These are phyloP conservation scores for Fistulina hepatica DNA, from an alignment of 1,284 basidiomycete genomes.

Conservation along the genomic window DNA sequence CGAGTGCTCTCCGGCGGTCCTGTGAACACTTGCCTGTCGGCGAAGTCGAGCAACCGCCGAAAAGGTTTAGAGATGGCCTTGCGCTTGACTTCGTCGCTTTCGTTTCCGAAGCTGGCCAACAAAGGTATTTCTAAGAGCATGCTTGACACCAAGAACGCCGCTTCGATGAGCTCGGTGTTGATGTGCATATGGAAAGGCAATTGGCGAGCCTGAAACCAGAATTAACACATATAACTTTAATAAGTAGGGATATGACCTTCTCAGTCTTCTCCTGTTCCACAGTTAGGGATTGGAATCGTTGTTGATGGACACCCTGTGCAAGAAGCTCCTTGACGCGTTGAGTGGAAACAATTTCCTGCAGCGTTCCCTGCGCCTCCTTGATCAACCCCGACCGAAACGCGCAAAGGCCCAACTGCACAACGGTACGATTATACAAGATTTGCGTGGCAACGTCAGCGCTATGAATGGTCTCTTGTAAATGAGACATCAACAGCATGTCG, in stretches of 20 bases:
- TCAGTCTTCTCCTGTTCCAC: slow-evolving; percentile 97
- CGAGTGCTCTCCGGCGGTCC: slow-evolving; percentile 98
- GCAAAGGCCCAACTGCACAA: slow-evolving; percentile 94
- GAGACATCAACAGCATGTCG: slow-evolving; percentile 98
- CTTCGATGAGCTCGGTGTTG: slow-evolving; percentile 96
- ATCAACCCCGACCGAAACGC: slow-evolving; percentile 95
- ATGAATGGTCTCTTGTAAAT: slow-evolving; percentile 93
- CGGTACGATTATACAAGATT: slow-evolving; percentile 95
- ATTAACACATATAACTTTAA: too few relatives aligned
- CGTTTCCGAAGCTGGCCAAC: slow-evolving; percentile 87
- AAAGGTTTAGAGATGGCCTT: slow-evolving; percentile 93
- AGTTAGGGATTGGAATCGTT: slow-evolving; percentile 77
- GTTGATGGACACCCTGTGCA: slow-evolving; percentile 92
- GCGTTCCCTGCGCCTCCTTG: slow-evolving; percentile 84
- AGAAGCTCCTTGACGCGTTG: slow-evolving; percentile 95
- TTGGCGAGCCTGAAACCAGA: too few relatives aligned
- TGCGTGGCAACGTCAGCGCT: slow-evolving; percentile 96
- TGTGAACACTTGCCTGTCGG: slow-evolving; percentile 95
- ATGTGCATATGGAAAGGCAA: slow-evolving; percentile 99
- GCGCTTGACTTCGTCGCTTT: slow-evolving; percentile 86
- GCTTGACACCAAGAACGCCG: slow-evolving; percentile 94
- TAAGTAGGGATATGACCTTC: too few relatives aligned
- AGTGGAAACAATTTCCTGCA: slow-evolving; percentile 94
- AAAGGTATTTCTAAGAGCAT: slow-evolving; percentile 98
- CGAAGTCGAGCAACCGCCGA: slow-evolving; percentile 91